phyloP scores from a whole-genome alignment of 2,329 filamentous ascomycete genomes.

The Diplodia mutila region DNA sequence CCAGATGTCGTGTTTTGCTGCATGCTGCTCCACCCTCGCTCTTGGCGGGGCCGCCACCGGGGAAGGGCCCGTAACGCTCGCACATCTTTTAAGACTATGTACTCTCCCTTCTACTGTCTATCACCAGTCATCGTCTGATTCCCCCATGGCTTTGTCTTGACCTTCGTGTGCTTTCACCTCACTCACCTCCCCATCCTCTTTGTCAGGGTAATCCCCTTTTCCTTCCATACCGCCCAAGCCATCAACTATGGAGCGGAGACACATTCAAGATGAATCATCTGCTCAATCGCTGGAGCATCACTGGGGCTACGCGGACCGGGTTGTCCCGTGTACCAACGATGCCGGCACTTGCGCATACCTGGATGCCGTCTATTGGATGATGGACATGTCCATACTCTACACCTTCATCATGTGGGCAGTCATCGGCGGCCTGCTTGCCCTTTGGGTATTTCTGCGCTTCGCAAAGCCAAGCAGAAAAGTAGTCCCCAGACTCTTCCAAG shows the following conservation, averaged over 20 bases:
- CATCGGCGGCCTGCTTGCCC: slow-evolving; percentile 52
- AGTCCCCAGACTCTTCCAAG: slow-evolving; percentile 14
- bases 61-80: neutral
- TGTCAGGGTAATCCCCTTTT: neutral
- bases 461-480: slow-evolving; percentile 33
- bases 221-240: neutral
- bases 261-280: slow-evolving; percentile 53
- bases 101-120: neutral
- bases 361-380: slow-evolving; percentile 58
- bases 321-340: slow-evolving; percentile 62
- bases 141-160: slow-evolving; percentile 6
- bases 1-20: slow-evolving; percentile 9
- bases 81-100: neutral
- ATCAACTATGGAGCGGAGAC: slow-evolving; percentile 34
- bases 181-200: neutral
- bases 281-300: slow-evolving; percentile 49
- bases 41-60: slow-evolving; percentile 14
- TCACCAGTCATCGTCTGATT: neutral
- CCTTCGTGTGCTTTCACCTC: neutral
- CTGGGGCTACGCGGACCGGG: slow-evolving; percentile 61
- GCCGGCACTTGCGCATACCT: slow-evolving; percentile 62
- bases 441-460: slow-evolving; percentile 47
- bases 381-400: slow-evolving; percentile 60
- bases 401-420: slow-evolving; percentile 61
- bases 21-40: neutral